Evolutionary conservation across 495 filamentous ascomycete genomes (phyloP).

Genomic region (Darksidea phi): DNA sequence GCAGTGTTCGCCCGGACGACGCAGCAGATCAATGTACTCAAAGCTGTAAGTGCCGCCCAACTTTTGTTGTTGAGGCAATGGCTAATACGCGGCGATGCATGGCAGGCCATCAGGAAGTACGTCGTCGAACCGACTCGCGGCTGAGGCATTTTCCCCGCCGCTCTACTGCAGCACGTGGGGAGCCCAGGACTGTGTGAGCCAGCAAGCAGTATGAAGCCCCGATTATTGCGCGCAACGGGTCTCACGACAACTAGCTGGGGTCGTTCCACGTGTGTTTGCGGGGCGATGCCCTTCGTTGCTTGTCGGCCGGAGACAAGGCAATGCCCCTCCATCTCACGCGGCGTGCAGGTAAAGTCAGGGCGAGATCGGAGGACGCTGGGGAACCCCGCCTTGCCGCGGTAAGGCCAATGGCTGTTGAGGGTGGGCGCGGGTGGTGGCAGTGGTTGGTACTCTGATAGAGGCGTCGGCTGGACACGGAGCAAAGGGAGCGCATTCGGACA

Average conservation of each 20-base stretch:
- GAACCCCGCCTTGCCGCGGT: constrained; percentile 10
- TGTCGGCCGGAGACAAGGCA: not conserved
- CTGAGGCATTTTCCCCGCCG: constrained; percentile 36
- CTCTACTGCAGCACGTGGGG: not conserved
- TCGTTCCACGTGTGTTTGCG: constrained; percentile 26
- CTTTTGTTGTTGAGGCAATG: constrained; percentile 15
- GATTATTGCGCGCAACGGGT: not conserved
- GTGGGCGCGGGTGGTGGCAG: constrained; percentile 22
- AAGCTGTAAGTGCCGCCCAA: constrained; percentile 54
- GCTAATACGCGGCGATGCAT: constrained; percentile 21
- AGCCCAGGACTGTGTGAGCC: no score
- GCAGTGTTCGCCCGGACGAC: constrained; percentile 77
- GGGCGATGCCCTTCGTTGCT: constrained; percentile 23
- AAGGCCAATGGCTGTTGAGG: constrained; percentile 26
- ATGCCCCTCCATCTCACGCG: not conserved
- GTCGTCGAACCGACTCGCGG: constrained; percentile 38
- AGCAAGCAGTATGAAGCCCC: no score
- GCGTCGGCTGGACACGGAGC: constrained; percentile 16
- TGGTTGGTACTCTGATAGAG: constrained; percentile 21
- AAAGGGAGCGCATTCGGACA: not conserved
- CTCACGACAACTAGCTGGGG: not conserved
- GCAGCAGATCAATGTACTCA: constrained; percentile 71
- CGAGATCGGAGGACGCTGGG: constrained; percentile 18
- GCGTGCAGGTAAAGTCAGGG: constrained; percentile 4
- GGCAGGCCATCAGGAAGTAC: constrained; percentile 43